Evolutionary conservation across 2,329 filamentous ascomycete genomes (phyloP), one percentile per base, ranked within the genome.

Genomic region (Phaeosphaeria sp.): DNA sequence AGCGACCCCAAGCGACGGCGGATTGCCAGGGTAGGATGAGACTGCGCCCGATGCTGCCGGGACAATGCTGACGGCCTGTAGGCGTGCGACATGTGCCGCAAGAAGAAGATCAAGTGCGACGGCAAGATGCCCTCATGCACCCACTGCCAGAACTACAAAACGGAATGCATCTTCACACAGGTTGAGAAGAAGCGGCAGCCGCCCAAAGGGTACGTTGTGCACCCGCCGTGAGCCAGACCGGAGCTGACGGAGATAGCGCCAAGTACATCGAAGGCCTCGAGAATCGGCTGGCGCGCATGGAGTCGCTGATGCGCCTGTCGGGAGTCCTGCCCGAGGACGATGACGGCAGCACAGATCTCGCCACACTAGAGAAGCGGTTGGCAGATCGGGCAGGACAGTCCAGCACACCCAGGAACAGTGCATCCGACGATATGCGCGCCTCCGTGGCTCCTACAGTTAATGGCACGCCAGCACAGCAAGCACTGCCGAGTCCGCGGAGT

Each of bases 141-240:
- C 7, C 95, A 98, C 79, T 99, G 94, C 78, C 90, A 90, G 77
- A 98, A 97, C 78, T 97, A 97, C 83, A 97, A 97, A 84, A 97
- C 93, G 5, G 93, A 97, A 70, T 99, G 94, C 77, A 87, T 97
- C 68, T 98, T 98, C 75, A 98, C 95, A 0, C 93, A 97, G 76
- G 93, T 98, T 39, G 95, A 99, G 82, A 99, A 99, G 88, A 99
- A 99, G 84, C 87, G 95, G 58, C 95, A 91, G 77, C 94, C 95
- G 52, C 95, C 94, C 1, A 99, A 98, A 83, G 94, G 95, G 93
- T 96, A 58, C 18, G 59, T 47, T 47, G 17, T 17, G 22, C 3
- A 13, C 10, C 20, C 10, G 1, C 3, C 15, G 9, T 21, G 17
- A 30, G 1, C 5, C 2, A 36, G 2, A 7, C 23, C 20, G 33